Conservation (phyloP, 164 flowering plant genomes). For the Vitis amurensis region DNA sequence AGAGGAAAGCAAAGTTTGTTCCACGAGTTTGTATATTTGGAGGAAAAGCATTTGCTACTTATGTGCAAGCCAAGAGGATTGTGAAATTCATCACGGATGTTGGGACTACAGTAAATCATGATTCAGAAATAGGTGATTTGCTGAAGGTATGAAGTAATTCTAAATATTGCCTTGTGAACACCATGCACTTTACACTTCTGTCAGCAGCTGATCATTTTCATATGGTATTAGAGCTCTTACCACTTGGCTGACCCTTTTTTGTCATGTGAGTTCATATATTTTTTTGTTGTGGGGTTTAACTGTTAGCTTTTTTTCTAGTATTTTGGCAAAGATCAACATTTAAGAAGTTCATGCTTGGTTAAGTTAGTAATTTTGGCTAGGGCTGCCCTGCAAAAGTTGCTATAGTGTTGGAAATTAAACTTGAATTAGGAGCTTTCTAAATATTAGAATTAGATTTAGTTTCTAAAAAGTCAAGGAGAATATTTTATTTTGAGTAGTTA, state of each 20-base stretch:
- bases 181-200: not conserved
- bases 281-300: not conserved
- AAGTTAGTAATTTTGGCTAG: not conserved
- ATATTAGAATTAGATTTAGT: too few relatives aligned
- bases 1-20: conserved; percentile 66
- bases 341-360: not conserved
- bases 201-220: not conserved
- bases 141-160: conserved; percentile 18
- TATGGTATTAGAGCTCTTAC: too few relatives aligned
- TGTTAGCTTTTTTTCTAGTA: not conserved
- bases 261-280: not conserved
- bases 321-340: too few relatives aligned
- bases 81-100: conserved; percentile 9
- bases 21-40: conserved; percentile 97
- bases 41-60: conserved; percentile 98
- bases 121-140: conserved; percentile 4
- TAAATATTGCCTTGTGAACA: not conserved
- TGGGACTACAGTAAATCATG: conserved; percentile 7
- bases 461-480: too few relatives aligned
- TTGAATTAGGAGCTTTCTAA: too few relatives aligned
- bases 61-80: conserved; percentile 47
- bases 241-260: not conserved
- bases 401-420: too few relatives aligned
- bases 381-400: too few relatives aligned
- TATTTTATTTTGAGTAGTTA: too few relatives aligned